phyloP scores from a whole-genome alignment of 331 rosid genomes.

The Pyracantha coccinea region DNA sequence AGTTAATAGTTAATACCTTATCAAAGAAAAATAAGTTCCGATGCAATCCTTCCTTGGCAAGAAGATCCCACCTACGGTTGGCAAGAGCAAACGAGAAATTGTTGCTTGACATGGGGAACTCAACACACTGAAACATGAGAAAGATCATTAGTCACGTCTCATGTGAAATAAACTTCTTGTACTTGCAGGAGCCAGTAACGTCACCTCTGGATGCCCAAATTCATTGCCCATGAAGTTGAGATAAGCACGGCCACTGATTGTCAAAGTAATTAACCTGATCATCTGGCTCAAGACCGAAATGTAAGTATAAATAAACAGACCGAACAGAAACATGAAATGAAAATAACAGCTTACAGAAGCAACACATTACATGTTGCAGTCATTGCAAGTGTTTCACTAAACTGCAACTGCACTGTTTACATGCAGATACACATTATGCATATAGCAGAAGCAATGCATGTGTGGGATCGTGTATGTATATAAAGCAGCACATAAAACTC shows the following conservation, averaged over 20 bases:
- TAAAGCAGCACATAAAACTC: neutral
- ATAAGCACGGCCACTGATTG: conserved; percentile 76
- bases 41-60: conserved; percentile 48
- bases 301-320: conserved; percentile 4
- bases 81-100: conserved; percentile 73
- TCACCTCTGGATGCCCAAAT: conserved; percentile 94
- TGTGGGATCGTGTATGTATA: neutral
- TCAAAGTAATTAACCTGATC: conserved; percentile 74
- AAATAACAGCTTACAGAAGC: neutral
- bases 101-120: conserved; percentile 81
- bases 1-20: conserved; percentile 36
- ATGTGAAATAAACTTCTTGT: conserved; percentile 1
- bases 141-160: conserved; percentile 17
- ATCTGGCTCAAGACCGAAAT: conserved; percentile 37
- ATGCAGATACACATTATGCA: neutral
- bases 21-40: conserved; percentile 57
- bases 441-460: neutral
- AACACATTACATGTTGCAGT: neutral
- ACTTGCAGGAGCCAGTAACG: conserved; percentile 5
- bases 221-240: conserved; percentile 98
- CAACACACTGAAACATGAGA: conserved; percentile 59
- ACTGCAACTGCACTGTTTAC: neutral
- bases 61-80: conserved; percentile 80
- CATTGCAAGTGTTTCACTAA: neutral
- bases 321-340: neutral